Evolutionary conservation across 257 asterid genomes (phyloP).

Genomic region (Anisodus acutangulus): DNA sequence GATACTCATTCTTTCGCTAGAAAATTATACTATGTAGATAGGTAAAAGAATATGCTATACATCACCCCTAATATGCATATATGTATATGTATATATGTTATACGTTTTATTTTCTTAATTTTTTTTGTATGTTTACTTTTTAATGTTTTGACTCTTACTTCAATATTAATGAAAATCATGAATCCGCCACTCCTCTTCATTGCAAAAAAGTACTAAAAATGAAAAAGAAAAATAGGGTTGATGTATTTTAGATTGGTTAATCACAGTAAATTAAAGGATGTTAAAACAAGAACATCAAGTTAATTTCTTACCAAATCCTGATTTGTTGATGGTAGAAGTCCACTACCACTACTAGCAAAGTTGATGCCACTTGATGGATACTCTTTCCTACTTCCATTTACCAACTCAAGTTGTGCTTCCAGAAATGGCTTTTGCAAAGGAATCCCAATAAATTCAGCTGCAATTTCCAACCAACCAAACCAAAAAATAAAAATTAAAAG

Average conservation of each 20-base stretch:
- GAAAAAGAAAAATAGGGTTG: no score
- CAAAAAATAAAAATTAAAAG: not conserved
- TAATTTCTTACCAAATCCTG: slow-evolving; percentile 49
- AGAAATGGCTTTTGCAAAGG: slow-evolving; percentile 67
- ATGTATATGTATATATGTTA: no score
- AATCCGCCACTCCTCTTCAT: no score
- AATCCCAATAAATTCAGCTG: slow-evolving; percentile 61
- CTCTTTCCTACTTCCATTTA: slow-evolving; percentile 42
- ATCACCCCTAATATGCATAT: no score
- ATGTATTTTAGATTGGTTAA: not conserved
- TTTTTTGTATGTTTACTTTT: no score
- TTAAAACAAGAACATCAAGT: not conserved
- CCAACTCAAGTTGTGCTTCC: slow-evolving; percentile 50
- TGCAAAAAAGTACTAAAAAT: no score
- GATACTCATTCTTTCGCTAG: no score
- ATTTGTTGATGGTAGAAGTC: slow-evolving; percentile 63
- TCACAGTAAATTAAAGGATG: not conserved
- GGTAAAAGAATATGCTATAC: no score
- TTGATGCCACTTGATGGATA: slow-evolving; percentile 71
- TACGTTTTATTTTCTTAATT: no score
- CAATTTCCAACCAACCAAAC: slow-evolving; percentile 22
- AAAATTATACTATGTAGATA: no score
- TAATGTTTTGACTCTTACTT: no score
- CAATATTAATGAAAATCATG: not conserved
- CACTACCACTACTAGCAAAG: slow-evolving; percentile 90